Evolutionary conservation across 164 flowering plant genomes (phyloP), one percentile per base, ranked within the genome.

Genomic region (Kalanchoe fedtschenkoi): DNA sequence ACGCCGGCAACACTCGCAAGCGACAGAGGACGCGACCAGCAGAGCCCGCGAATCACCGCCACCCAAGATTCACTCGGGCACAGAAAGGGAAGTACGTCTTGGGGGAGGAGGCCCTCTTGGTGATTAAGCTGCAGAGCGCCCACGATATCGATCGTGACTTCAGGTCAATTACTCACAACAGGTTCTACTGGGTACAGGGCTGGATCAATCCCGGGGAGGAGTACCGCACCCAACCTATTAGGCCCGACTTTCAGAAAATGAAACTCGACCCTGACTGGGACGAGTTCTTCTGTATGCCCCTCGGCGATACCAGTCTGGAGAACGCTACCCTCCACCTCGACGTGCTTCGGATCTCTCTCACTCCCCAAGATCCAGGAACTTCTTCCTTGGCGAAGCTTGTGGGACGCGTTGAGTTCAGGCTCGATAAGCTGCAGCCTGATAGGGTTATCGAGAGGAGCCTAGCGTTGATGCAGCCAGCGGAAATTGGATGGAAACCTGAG

Each of bases 191-290:
- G 11, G 29, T 47, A 7, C 10, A 21, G 3, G 22, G 54, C 11
- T 47, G 54, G 54, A 47, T 47, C 28, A 47, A 47, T 47, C 54
- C 54, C 24, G 54, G 26, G 9, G 54, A 47, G 29, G 54, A 47
- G 54, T 47, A 47, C 29, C 54, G 54, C 54, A 22, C 54, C 14
- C 1, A 22, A 13, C 54, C 54, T 6, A 22, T 3, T 47, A 10
- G 2, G 14, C 54, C 29, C 22, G 24, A 22, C 3, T 2, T 22
- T 47, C 14, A 47, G n/a, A 47, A 4, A 21, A 6, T 44, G 53
- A n/a, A 44, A 6, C 22, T 47, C 14, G 54, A 47, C 11, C 54
- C 54, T 47, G 29, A 21, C 22, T 47, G 29, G 29, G 29, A 47
- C 10, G 54, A 22, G 54, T 1, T 6, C 29, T 2, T 47, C 14